Conservation (phyloP, 2,329 filamentous ascomycete genomes). For the Blastomyces percursus region DNA sequence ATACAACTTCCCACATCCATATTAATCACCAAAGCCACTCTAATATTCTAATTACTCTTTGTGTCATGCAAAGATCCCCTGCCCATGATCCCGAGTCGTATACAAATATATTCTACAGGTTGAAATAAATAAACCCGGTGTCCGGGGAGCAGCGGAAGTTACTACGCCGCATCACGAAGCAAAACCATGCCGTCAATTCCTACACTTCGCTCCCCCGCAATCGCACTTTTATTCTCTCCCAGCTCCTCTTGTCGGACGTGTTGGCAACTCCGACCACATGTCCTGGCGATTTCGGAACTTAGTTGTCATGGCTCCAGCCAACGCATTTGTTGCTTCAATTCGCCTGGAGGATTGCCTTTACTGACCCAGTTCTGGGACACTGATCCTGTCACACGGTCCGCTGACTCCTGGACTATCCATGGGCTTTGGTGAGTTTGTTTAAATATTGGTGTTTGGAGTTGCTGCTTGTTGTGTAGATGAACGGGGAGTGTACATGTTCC, state of each 20-base stretch:
- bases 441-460: not conserved
- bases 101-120: no score
- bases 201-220: not conserved
- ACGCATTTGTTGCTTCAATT: conserved; percentile 49
- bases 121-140: not conserved
- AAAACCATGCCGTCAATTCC: not conserved
- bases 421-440: conserved; percentile 39
- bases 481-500: not conserved
- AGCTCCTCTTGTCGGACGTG: conserved; percentile 1
- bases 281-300: conserved; percentile 31
- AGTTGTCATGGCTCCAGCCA: conserved; percentile 46
- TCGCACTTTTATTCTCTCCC: not conserved
- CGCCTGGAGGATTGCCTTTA: conserved; percentile 46
- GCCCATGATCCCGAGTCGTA: not conserved
- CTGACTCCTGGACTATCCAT: conserved; percentile 49
- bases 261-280: conserved; percentile 19
- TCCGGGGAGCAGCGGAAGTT: not conserved
- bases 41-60: not conserved
- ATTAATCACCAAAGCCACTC: not conserved
- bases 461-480: not conserved
- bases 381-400: conserved; percentile 42
- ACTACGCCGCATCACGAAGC: not conserved
- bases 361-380: conserved; percentile 53
- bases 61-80: not conserved
- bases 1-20: not conserved